Evolutionary conservation across 768 basidiomycete genomes (phyloP).

Genomic region (Termitomyces sp.): DNA sequence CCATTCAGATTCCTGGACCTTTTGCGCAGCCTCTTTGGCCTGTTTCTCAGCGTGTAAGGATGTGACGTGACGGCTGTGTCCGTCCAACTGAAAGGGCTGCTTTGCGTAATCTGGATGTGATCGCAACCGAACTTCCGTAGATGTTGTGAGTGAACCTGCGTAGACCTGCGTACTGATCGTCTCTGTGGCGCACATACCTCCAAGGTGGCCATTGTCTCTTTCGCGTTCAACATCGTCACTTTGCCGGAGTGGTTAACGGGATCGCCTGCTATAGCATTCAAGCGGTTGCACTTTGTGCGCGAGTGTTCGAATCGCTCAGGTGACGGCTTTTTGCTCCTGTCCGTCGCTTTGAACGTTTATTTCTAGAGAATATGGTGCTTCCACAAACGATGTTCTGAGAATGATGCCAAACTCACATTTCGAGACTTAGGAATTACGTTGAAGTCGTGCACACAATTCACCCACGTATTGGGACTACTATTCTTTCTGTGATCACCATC

Average conservation of each 20-base stretch:
- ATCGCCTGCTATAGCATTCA: constrained; percentile 58
- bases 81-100: constrained; percentile 69
- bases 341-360: no score
- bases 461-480: constrained; percentile 70
- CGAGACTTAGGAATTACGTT: no score
- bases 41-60: constrained; percentile 63
- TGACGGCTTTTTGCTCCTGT: constrained; percentile 26
- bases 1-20: constrained; percentile 52
- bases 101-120: constrained; percentile 69
- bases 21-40: constrained; percentile 74
- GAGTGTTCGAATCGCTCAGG: constrained; percentile 53
- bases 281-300: constrained; percentile 49
- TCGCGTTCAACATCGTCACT: constrained; percentile 43
- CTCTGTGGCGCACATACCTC: constrained; percentile 19
- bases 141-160: constrained; percentile 84
- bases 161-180: constrained; percentile 92
- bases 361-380: no score
- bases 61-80: no score
- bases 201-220: background rate
- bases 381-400: no score
- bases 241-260: constrained; percentile 96
- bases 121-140: constrained; percentile 79
- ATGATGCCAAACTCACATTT: no score
- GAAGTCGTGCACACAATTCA: no score
- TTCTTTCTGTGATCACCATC: background rate